phyloP scores from a whole-genome alignment of 768 basidiomycete species.

The Lactifluus volemus region DNA sequence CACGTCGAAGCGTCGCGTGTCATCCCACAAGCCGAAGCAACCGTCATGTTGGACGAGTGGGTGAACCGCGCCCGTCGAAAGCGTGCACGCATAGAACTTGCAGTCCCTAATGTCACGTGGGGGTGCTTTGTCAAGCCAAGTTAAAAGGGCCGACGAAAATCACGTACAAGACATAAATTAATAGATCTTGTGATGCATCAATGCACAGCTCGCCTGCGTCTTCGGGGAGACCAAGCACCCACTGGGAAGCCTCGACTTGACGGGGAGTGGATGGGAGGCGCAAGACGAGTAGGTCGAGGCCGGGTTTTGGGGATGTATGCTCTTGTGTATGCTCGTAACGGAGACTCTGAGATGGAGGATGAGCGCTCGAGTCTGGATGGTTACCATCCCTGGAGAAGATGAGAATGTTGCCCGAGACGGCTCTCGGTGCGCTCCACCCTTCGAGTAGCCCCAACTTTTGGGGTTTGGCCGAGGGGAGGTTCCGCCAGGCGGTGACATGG shows the following conservation, averaged over 20 bases:
- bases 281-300: background rate
- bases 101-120: background rate
- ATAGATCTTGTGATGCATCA: slow-evolving; percentile 8
- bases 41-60: background rate
- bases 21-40: background rate
- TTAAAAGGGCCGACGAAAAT: background rate
- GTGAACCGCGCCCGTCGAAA: background rate
- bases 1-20: background rate
- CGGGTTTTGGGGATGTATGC: background rate
- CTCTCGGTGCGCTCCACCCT: slow-evolving; percentile 3
- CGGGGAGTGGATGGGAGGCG: slow-evolving; percentile 2
- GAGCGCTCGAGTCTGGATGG: background rate
- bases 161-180: slow-evolving; percentile 8
- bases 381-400: background rate
- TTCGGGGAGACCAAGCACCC: background rate
- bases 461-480: background rate
- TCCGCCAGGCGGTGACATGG: background rate
- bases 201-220: background rate
- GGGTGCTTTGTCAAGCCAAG: no score
- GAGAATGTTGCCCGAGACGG: slow-evolving; percentile 1
- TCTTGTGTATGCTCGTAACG: background rate
- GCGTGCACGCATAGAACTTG: background rate
- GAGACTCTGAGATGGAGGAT: background rate
- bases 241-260: slow-evolving; percentile 1
- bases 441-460: background rate